phyloP scores from a whole-genome alignment of 495 filamentous ascomycete genomes.

The Baudoinia panamericana region DNA sequence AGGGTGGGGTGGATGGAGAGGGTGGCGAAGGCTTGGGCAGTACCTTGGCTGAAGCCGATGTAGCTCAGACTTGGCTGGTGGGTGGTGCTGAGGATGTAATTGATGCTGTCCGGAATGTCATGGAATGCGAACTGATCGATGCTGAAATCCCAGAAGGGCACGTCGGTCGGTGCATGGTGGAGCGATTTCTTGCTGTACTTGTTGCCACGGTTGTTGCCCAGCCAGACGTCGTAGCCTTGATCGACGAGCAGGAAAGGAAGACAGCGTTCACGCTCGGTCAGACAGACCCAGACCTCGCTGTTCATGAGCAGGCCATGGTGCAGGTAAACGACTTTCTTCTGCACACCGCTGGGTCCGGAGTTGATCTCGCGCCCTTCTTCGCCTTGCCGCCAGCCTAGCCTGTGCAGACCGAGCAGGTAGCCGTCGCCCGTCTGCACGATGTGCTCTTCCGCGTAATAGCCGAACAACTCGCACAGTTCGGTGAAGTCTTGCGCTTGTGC shows the following conservation, averaged over 20 bases:
- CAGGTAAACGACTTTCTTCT: conserved; percentile 82
- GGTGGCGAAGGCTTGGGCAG: conserved; percentile 89
- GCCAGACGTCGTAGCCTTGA: conserved; percentile 90
- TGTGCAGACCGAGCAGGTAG: conserved; percentile 82
- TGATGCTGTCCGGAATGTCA: conserved; percentile 89
- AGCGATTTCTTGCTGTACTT: conserved; percentile 96
- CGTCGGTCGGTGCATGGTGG: conserved; percentile 54
- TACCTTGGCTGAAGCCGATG: conserved; percentile 93
- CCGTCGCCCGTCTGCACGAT: conserved; percentile 89
- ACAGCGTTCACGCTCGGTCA: conserved; percentile 72
- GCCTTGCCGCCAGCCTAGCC: conserved; percentile 66
- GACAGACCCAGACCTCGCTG: conserved; percentile 94
- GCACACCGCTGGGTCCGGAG: conserved; percentile 46
- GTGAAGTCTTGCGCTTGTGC: conserved; percentile 72
- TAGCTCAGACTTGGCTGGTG: conserved; percentile 78
- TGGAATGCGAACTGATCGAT: conserved; percentile 97
- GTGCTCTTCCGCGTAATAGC: conserved; percentile 90
- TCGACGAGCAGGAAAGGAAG: conserved; percentile 86
- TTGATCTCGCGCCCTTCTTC: conserved; percentile 67
- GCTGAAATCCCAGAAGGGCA: conserved; percentile 88
- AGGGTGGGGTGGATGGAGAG: conserved; percentile 86
- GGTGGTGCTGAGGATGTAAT: conserved; percentile 79
- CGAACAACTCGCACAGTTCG: conserved; percentile 77
- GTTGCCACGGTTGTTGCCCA: conserved; percentile 95
- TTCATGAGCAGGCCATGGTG: conserved; percentile 98